Conservation (phyloP, 2,329 filamentous ascomycete species). For the Neoarthrinium moseri region DNA sequence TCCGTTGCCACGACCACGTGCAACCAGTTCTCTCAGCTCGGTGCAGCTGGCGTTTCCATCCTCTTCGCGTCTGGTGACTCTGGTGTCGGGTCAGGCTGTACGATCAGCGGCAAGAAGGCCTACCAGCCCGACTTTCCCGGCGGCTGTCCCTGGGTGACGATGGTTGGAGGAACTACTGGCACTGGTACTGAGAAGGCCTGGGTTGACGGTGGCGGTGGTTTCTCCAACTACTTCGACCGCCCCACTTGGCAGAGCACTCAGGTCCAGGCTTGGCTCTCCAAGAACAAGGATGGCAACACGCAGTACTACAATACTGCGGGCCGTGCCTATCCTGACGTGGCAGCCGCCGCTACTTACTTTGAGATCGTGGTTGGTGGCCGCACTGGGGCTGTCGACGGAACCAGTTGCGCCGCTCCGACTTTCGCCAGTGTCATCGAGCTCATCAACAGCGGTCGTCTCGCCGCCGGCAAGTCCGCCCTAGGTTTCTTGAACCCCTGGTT, state of each 20-base stretch:
- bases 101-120: constrained; percentile 32
- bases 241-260: constrained; percentile 44
- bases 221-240: constrained; percentile 44
- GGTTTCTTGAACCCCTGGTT: constrained; percentile 65
- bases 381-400: constrained; percentile 34
- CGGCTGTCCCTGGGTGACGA: constrained; percentile 56
- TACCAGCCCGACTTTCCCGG: constrained; percentile 53
- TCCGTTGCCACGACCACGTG: constrained; percentile 63
- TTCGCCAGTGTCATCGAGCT: constrained; percentile 64
- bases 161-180: constrained; percentile 55
- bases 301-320: constrained; percentile 49
- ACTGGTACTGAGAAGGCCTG: constrained; percentile 50
- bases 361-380: constrained; percentile 25
- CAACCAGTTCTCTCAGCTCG: constrained; percentile 63
- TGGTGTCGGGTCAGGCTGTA: constrained; percentile 39
- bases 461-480: constrained; percentile 49
- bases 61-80: constrained; percentile 32
- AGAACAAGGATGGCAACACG: constrained; percentile 32
- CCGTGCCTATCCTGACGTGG: constrained; percentile 60
- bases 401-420: constrained; percentile 58
- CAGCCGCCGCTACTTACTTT: constrained; percentile 46
- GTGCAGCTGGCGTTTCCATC: constrained; percentile 58
- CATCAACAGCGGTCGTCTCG: constrained; percentile 61
- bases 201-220: constrained; percentile 52
- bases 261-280: constrained; percentile 43